Percentiles rank a stretch among this genome's conserved stretches.
Evolutionary conservation across 768 basidiomycete genomes (phyloP).

Genomic region (Hericium coralloides): DNA sequence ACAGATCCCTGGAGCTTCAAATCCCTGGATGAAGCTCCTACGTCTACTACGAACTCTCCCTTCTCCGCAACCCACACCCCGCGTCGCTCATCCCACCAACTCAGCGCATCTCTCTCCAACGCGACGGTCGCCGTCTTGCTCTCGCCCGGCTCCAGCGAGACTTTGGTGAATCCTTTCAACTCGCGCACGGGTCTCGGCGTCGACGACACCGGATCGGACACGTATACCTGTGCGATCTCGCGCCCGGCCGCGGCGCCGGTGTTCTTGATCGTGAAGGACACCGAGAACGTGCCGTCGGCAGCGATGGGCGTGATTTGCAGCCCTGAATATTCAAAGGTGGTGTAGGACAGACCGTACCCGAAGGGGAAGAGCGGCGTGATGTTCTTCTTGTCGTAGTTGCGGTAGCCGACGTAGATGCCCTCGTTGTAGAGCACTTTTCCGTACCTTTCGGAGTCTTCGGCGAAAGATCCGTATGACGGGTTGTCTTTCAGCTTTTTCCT

Average conservation of each 20-base stretch:
- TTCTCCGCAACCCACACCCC: slow-evolving; percentile 32
- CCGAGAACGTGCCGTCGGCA: slow-evolving; percentile 25
- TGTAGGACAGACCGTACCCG: slow-evolving; percentile 53
- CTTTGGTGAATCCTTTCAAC: slow-evolving; percentile 41
- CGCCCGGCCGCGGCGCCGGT: slow-evolving; percentile 33
- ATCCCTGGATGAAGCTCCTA: slow-evolving; percentile 39
- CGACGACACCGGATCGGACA: slow-evolving; percentile 32
- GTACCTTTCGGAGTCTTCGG: slow-evolving; percentile 32
- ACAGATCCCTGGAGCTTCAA: slow-evolving; percentile 28
- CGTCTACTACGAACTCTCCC: slow-evolving; percentile 35
- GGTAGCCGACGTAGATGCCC: slow-evolving; percentile 46
- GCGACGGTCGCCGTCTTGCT: slow-evolving; percentile 27
- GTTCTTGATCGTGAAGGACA: slow-evolving; percentile 39
- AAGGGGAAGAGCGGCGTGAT: slow-evolving; percentile 44
- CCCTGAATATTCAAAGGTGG: slow-evolving; percentile 43
- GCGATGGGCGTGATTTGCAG: slow-evolving; percentile 28
- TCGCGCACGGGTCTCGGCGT: slow-evolving; percentile 37
- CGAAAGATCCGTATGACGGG: slow-evolving; percentile 38
- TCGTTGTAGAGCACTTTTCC: slow-evolving; percentile 41
- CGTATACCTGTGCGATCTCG: slow-evolving; percentile 41
- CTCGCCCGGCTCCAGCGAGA: slow-evolving; percentile 36
- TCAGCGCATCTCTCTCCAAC: slow-evolving; percentile 39
- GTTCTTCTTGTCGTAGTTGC: slow-evolving; percentile 37
- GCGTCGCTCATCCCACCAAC: slow-evolving; percentile 38
- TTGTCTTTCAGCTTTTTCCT: slow-evolving; percentile 44